These are phyloP conservation scores for Ogataea pignaliae DNA, from an alignment of 805 yeast species.

Conservation along the genomic window DNA sequence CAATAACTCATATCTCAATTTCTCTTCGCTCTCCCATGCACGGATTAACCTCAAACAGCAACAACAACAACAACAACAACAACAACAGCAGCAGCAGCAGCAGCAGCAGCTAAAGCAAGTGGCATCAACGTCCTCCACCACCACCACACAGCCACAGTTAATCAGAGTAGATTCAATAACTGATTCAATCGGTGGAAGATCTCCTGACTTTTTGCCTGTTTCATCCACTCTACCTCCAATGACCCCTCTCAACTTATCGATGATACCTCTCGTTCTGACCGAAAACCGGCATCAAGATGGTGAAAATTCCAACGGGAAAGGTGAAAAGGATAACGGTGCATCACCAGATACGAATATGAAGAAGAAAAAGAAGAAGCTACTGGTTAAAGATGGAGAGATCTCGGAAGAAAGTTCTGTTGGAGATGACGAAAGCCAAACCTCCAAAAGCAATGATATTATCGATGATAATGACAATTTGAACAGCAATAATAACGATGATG, in stretches of 20 bases:
- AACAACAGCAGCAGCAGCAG: conserved; percentile 8
- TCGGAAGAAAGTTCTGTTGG: conserved; percentile 4
- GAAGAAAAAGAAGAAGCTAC: background rate
- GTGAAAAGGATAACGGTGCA: background rate
- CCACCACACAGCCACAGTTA: conserved; percentile 7
- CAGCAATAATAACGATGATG: conserved; percentile 3
- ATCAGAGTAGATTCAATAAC: conserved; percentile 20
- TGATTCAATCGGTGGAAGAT: conserved; percentile 26
- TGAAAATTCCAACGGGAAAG: background rate
- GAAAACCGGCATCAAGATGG: background rate
- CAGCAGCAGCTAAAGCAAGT: conserved; percentile 2
- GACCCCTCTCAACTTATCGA: conserved; percentile 31
- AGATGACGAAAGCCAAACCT: background rate
- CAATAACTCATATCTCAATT: conserved; percentile 18
- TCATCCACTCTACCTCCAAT: conserved; percentile 33
- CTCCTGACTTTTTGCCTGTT: conserved; percentile 33
- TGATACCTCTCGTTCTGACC: conserved; percentile 15
- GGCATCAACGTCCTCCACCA: conserved; percentile 1
- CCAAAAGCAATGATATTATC: conserved; percentile 11
- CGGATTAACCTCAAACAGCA: conserved; percentile 18
- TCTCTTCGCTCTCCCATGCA: conserved; percentile 4
- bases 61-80: conserved; percentile 2
- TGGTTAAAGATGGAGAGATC: background rate
- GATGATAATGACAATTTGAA: conserved; percentile 11
- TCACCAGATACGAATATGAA: background rate